These are phyloP conservation scores for Neurospora sp. DNA, from an alignment of 2,329 filamentous ascomycete species.

Conservation along the genomic window DNA sequence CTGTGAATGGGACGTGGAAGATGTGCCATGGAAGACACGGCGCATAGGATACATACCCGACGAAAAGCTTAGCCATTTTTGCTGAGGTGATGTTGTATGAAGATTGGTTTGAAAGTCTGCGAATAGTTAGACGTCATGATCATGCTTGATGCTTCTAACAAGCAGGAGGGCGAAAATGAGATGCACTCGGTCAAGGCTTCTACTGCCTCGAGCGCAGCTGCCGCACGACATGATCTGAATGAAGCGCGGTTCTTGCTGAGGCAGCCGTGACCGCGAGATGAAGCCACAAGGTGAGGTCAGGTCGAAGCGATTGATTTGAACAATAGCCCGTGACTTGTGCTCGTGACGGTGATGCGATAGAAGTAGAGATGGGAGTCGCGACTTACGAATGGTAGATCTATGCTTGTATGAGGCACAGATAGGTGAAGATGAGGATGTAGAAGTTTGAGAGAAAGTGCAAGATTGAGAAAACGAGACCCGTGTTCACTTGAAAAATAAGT, in stretches of 20 bases:
- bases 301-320: not conserved
- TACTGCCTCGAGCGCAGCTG: not conserved
- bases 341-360: not conserved
- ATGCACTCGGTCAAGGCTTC: not conserved
- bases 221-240: not conserved
- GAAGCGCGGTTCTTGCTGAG: not conserved
- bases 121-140: not conserved
- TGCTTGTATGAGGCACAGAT: not conserved
- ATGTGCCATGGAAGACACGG: not conserved
- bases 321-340: not conserved
- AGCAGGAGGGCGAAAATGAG: not conserved
- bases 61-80: slow-evolving; percentile 86
- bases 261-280: not conserved
- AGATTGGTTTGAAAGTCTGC: slow-evolving; percentile 6
- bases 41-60: slow-evolving; percentile 53
- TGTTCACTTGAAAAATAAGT: not conserved
- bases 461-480: not conserved
- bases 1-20: not conserved
- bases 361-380: not conserved
- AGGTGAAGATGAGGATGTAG: not conserved
- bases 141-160: not conserved
- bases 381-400: not conserved
- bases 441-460: not conserved
- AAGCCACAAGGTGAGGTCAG: not conserved
- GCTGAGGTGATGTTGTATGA: slow-evolving; percentile 2